phyloP scores from a whole-genome alignment of 345 rosid genomes.

The Turnera subulata region DNA sequence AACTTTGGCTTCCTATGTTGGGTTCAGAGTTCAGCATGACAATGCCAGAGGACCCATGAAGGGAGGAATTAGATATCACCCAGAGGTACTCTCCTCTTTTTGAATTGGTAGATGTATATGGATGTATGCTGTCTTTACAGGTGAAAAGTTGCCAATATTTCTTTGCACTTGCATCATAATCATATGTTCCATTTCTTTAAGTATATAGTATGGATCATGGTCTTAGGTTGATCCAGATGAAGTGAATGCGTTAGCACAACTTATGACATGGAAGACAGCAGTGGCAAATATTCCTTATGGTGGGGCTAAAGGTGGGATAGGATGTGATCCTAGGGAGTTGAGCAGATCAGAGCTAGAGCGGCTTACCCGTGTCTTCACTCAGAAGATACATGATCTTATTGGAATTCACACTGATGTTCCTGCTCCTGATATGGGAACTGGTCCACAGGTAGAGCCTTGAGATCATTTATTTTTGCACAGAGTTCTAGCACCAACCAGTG shows the following conservation, averaged over 20 bases:
- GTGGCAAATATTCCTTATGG: constrained; percentile 96
- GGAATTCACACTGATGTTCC: constrained; percentile 94
- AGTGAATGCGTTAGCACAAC: constrained; percentile 91
- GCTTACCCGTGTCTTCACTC: constrained; percentile 91
- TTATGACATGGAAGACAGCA: constrained; percentile 99
- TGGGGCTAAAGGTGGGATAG: constrained; percentile 98
- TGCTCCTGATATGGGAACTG: constrained; percentile 98
- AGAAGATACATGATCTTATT: constrained; percentile 85
- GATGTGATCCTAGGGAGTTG: constrained; percentile 66
- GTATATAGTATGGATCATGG: constrained; percentile 9
- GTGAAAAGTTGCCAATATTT: too few species aligned
- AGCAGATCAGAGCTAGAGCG: constrained; percentile 77
- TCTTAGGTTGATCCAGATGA: constrained; percentile 91
- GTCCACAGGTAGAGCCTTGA: constrained; percentile 60
- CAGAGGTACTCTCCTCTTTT: constrained; percentile 66
- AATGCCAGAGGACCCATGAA: constrained; percentile 99
- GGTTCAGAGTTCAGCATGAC: constrained; percentile 93
- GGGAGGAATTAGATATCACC: constrained; percentile 98
- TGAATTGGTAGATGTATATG: too few species aligned
- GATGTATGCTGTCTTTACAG: too few species aligned
- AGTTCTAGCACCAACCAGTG: too few species aligned
- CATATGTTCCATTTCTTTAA: background rate
- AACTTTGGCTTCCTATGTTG: constrained; percentile 79
- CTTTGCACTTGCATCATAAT: too few species aligned
- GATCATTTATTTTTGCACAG: background rate